phyloP scores from a whole-genome alignment of 2,329 filamentous ascomycete species.

The Dryadomyces quercivorus region DNA sequence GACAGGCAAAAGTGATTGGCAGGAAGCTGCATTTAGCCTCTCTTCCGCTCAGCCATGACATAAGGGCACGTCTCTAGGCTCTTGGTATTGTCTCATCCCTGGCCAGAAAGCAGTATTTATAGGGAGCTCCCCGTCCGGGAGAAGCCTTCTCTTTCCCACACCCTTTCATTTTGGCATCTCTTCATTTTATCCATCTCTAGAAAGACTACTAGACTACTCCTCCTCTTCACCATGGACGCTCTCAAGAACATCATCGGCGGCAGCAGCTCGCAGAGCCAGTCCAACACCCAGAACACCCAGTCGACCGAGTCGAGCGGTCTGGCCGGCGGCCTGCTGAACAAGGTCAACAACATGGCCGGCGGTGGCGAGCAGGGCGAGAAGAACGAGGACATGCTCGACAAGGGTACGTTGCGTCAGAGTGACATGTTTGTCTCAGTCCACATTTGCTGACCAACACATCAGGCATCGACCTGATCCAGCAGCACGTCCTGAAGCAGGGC shows the following conservation, averaged over 20 bases:
- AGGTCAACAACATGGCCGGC: constrained; percentile 59
- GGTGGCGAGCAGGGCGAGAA: constrained; percentile 65
- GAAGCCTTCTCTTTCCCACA: neutral
- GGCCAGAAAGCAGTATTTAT: neutral
- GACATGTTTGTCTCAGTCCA: no score
- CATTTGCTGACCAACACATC: neutral
- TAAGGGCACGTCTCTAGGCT: neutral
- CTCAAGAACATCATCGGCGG: constrained; percentile 32
- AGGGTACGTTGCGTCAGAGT: constrained; percentile 45
- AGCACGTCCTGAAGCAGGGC: constrained; percentile 59
- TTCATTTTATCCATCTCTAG: neutral
- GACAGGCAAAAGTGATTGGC: neutral
- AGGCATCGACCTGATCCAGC: constrained; percentile 70
- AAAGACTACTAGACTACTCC: no score
- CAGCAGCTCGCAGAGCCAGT: constrained; percentile 20
- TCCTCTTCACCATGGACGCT: constrained; percentile 34
- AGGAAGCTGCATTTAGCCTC: neutral
- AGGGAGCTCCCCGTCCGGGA: neutral
- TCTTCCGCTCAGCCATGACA: neutral
- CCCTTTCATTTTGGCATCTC: no score
- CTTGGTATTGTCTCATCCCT: neutral
- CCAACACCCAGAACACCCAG: constrained; percentile 11
- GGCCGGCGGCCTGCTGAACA: constrained; percentile 50
- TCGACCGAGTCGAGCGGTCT: constrained; percentile 17
- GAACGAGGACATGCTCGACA: constrained; percentile 74